Base-by-base conservation (phyloP, 208 protist species). In the Jaenimonas drosophilae region DNA sequence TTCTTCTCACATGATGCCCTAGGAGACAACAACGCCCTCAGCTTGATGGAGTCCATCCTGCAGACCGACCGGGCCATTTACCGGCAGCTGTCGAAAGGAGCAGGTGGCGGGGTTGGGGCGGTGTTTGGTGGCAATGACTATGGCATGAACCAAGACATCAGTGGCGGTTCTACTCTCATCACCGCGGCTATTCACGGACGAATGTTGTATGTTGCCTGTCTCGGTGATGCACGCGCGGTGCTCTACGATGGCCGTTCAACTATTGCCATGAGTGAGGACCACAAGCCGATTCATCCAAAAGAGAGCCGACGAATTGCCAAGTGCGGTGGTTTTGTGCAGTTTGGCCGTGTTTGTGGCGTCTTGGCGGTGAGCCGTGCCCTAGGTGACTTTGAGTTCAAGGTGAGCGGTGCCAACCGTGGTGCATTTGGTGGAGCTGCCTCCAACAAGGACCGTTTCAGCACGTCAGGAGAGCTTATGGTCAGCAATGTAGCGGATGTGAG, bases 321-420 rank as follows among this genome's bases (percentile, higher is more conserved):
- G 20, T 89, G 79, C 46, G 85, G 82, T 31, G 83, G 83, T 17
- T 94, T 86, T 70, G 88, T 97, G 1, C 73, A 92, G 61, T 85
- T 91, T 69, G 86, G 87, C 20, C 76, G 91, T n/a, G 88, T 97
- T 2, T 90, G 86, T 55, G 91, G 91, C 16, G 69, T 82, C 20
- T 59, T 97, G 2, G 91, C 88, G 6, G 82, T 97, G 27, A 88
- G 75, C 27, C 73, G 91, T 32, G 86, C 88, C 1, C 60, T 97
- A 31, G 91, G 91, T 5, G 91, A 97, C 64, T 92, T 86, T 32
- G 70, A 83, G 48, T 96, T 95, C 49, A 97, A 96, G 59, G 68
- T 71, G 31, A 68, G 75, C 59, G 46, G 52, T 31, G 54, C 64
- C 33, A 54, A 43, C 42, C 25, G 49, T 51, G 29, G 71, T 65